A percentile compares a stretch with the other conserved stretches of the same genome.
phyloP scores from a whole-genome alignment of 192 early-diverging fungal genomes.

The Neocallimastix lanati region DNA sequence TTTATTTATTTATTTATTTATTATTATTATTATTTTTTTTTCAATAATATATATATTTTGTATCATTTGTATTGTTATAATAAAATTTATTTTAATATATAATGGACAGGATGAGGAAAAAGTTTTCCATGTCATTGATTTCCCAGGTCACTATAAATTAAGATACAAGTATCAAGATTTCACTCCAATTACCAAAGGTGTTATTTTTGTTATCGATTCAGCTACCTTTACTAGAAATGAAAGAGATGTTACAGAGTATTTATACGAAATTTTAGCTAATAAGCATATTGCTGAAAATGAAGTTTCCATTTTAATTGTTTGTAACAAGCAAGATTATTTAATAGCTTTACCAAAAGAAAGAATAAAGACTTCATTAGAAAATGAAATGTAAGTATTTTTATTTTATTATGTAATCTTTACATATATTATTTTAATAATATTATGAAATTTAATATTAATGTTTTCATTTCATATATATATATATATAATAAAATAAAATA shows the following conservation, averaged over 20 bases:
- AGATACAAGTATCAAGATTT: conserved; percentile 54
- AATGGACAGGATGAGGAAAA: background rate
- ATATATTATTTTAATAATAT: too few relatives aligned
- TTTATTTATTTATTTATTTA: too few relatives aligned
- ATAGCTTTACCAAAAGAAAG: conserved; percentile 44
- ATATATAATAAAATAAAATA: too few relatives aligned
- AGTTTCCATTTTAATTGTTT: conserved; percentile 50
- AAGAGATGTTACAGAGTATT: conserved; percentile 47
- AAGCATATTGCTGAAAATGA: conserved; percentile 29
- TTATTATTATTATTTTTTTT: too few relatives aligned
- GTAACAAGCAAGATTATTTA: conserved; percentile 69
- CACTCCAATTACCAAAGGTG: conserved; percentile 38
- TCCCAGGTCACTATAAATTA: conserved; percentile 76
- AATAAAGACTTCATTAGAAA: conserved; percentile 48
- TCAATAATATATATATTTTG: too few relatives aligned
- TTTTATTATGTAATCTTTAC: too few relatives aligned
- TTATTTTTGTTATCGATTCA: conserved; percentile 68
- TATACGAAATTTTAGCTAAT: conserved; percentile 66
- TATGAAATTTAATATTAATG: too few relatives aligned
- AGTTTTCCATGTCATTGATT: conserved; percentile 48
- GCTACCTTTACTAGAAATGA: conserved; percentile 28
- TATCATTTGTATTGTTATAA: too few relatives aligned
- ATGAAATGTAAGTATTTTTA: conserved; percentile 56
- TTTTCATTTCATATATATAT: too few relatives aligned
- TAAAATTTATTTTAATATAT: too few relatives aligned